phyloP scores from a whole-genome alignment of 345 rosid species.

The Camelina laxa region DNA sequence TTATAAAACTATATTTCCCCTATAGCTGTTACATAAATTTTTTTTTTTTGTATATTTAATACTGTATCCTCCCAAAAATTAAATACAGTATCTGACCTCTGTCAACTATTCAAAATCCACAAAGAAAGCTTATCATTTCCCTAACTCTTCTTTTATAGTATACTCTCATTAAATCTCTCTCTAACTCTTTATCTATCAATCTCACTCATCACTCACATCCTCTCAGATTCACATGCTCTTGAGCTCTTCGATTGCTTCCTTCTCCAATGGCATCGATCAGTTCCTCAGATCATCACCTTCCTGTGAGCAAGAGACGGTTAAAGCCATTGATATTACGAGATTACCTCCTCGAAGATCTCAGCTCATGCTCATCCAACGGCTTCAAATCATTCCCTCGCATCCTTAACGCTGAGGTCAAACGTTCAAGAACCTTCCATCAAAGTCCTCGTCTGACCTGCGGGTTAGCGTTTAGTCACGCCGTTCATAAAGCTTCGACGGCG shows the following conservation, averaged over 20 bases:
- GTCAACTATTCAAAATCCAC: not conserved
- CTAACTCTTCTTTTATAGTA: not conserved
- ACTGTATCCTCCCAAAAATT: not conserved
- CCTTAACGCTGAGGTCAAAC: slow-evolving; percentile 59
- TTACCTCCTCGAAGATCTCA: slow-evolving; percentile 69
- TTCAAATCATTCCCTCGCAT: slow-evolving; percentile 84
- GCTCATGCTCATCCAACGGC: slow-evolving; percentile 88
- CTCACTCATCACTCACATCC: slow-evolving; percentile 11
- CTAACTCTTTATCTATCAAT: not conserved
- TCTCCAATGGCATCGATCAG: slow-evolving; percentile 20
- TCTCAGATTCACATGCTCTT: slow-evolving; percentile 10
- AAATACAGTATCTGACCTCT: not conserved
- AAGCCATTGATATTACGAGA: slow-evolving; percentile 68
- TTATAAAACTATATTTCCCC: not conserved
- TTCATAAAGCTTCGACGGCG: slow-evolving; percentile 69
- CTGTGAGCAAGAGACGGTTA: slow-evolving; percentile 21
- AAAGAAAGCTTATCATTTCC: not conserved
- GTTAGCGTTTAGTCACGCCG: slow-evolving; percentile 46
- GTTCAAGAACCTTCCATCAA: slow-evolving; percentile 8
- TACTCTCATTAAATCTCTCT: not conserved
- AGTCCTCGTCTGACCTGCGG: slow-evolving; percentile 43
- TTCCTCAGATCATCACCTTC: slow-evolving; percentile 26
- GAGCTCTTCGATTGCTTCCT: not conserved
- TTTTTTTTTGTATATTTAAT: not conserved
- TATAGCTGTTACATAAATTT: not conserved